phyloP scores from a whole-genome alignment of 345 rosid species.

The Hibiscus mutabilis region DNA sequence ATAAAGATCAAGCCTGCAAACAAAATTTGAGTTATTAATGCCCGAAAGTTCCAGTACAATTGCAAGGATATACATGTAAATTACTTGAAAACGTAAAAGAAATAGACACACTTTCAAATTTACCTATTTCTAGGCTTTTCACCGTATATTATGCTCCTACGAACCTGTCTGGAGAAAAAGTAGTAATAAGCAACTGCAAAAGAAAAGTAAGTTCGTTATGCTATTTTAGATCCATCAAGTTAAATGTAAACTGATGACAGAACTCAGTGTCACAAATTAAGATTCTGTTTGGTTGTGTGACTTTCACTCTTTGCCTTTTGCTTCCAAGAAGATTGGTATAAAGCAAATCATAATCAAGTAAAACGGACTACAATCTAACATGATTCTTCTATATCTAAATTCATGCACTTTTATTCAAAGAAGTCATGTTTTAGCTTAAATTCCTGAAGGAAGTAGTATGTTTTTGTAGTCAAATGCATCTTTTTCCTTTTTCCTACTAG shows the following conservation, averaged over 20 bases:
- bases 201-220: slow-evolving; percentile 23
- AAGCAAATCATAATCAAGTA: not conserved
- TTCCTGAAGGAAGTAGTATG: not conserved
- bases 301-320: not conserved
- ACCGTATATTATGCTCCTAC: slow-evolving; percentile 79
- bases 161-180: slow-evolving; percentile 70
- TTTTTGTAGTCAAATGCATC: not conserved
- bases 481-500: not conserved
- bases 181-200: slow-evolving; percentile 89
- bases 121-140: slow-evolving; percentile 96
- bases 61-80: not conserved
- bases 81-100: not conserved
- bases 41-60: not conserved
- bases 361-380: not conserved
- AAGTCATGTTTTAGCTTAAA: not conserved
- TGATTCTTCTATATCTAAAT: not conserved
- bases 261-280: not conserved
- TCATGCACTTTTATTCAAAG: not conserved
- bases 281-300: not conserved
- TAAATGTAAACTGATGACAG: not conserved
- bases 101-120: not conserved
- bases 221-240: not conserved
- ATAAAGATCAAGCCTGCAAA: slow-evolving; percentile 83
- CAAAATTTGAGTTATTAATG: slow-evolving; percentile 5
- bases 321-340: slow-evolving; percentile 1